Base-by-base conservation (phyloP, 2,329 filamentous ascomycete genomes). In the Xylaria sp. region DNA sequence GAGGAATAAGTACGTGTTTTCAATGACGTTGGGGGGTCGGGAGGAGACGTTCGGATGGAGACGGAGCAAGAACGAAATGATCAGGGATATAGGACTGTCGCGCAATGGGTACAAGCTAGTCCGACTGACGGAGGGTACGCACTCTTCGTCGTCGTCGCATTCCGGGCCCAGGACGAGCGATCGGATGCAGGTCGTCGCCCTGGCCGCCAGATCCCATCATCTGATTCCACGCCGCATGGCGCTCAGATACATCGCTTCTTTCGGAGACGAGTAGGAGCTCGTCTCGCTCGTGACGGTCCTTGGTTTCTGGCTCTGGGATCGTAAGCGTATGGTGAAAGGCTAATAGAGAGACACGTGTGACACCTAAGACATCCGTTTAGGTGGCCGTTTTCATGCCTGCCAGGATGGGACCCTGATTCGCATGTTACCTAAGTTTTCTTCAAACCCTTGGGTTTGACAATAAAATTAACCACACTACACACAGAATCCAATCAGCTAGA, bases 21-120 rank as follows among this genome's bases (percentile, higher is more conserved):
- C 63, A 12, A 67, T 69, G 66, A 59, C 13, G 9, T 30, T 70
- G 9, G n/a, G 30, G 6, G 60, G 60, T 2, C 45, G 13, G 6
- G 30, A 66, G 45, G 63, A 65, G 63, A 63, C 60, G 0, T 69
- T 70, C 4, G 69, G 56, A 43, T 69, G 66, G 66, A 62, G 69
- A 45, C 63, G 63, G 30, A 70, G 69, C 52, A 63, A 43, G 18
- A 63, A 60, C 10, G 15, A 10, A n/a, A 43, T 25, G 23, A 64
- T 66, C 52, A 67, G 58, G 25, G 48, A 61, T 43, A 8, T 69
- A 20, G 63, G 60, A 36, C 20, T 69, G 13, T 66, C 60, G n/a
- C 60, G 20, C 13, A 64, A 57, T 30, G 64, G 67, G n/a, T 69
- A 67, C 55, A 63, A 65, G 30, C 50, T 69, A 1, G 58, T 65